Evolutionary conservation across 106 monocot genomes (phyloP), one percentile per base, ranked within the genome.

Genomic region (Iris macrosiphon): DNA sequence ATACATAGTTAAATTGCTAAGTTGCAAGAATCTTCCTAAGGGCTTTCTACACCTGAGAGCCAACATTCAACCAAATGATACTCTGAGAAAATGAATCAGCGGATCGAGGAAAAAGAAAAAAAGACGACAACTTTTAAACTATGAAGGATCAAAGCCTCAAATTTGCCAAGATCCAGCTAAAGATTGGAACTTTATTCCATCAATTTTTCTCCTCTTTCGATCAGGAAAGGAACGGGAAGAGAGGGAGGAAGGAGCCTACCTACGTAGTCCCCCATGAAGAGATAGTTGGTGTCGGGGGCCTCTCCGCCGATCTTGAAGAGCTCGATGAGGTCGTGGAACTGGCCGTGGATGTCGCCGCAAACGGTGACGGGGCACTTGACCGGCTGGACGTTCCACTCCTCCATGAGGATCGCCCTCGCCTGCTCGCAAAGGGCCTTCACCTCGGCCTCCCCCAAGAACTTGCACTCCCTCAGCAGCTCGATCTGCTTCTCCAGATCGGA

Each of bases 401-500:
- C 85, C 65, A 76, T 60, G 10, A 85, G 72, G 38, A 85, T 71
- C 22, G 75, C 75, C 44, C 76, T 62, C 31, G 85, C 85, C 60
- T 75, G 71, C 55, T 89, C 89, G 76, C 89, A 89, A 0, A 89
- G 70, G 13, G 60, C 74, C 67, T 79, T 89, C 63, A 89, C 89
- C 70, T 89, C 89, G 58, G 73, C 69, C 63, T 89, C 89, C 30
- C 70, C 47, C 16, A 89, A 32, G 66, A 49, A 73, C 56, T 83
- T 83, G 70, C 89, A 89, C 42, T 83, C 79, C 49, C 83, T 64
- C 48, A 89, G 76, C 43, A 73, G 89, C 79, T 69, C 83, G 80
- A 89, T 89, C 79, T 89, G 89, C 3, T 76, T 79, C 50, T 89
- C 83, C 63, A 89, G 83, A 80, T 89, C 89, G 66, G 59, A 65